Conservation (phyloP, 192 early-diverging fungal genomes). For the Piromyces finnis region DNA sequence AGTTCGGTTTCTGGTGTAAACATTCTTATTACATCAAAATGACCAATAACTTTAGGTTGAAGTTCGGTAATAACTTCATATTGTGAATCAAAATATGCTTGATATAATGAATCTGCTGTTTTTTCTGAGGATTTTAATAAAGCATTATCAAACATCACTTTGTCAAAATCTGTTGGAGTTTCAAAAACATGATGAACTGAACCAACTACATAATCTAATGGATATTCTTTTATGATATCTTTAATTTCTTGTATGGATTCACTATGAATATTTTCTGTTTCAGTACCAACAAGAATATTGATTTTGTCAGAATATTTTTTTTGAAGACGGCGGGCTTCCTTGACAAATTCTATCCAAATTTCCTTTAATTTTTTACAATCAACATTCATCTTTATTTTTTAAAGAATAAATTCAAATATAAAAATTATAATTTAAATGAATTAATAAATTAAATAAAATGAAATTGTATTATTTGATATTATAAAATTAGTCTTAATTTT, state of each 20-base stretch:
- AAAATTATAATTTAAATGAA: no score
- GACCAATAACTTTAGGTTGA: conserved; percentile 74
- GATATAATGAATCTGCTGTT: conserved; percentile 31
- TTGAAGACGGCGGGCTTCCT: conserved; percentile 54
- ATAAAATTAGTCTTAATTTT: no score
- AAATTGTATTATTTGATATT: no score
- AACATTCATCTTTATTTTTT: background rate
- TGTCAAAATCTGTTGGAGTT: conserved; percentile 70
- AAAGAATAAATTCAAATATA: no score
- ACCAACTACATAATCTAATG: conserved; percentile 77
- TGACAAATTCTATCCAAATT: conserved; percentile 48
- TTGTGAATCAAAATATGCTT: conserved; percentile 78
- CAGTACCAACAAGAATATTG: conserved; percentile 60
- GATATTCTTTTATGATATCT: conserved; percentile 18
- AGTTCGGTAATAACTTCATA: conserved; percentile 48
- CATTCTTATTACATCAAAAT: conserved; percentile 86
- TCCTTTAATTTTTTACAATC: conserved; percentile 16
- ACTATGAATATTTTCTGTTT: conserved; percentile 68
- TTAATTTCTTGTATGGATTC: conserved; percentile 25
- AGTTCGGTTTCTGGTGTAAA: conserved; percentile 30
- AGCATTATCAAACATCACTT: conserved; percentile 20
- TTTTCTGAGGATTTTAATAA: conserved; percentile 10
- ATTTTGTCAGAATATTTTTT: conserved; percentile 44
- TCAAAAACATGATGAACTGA: conserved; percentile 75
- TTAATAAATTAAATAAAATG: no score